Evolutionary conservation across 140 eudicot genomes (phyloP).

Genomic region (Erigeron philadelphicus): DNA sequence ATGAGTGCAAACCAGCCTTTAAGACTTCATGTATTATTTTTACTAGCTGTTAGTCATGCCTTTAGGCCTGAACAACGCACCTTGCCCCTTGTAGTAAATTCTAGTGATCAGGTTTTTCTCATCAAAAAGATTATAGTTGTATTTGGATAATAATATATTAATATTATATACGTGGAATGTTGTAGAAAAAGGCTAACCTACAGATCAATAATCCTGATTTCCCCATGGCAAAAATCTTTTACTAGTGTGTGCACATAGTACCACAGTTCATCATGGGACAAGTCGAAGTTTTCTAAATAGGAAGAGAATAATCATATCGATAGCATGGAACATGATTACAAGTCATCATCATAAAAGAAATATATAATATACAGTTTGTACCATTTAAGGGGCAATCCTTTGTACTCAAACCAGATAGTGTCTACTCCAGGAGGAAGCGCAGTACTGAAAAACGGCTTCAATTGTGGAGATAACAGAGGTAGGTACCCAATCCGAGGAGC

Average conservation of each 20-base stretch:
- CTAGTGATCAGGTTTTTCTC: not conserved
- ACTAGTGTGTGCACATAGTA: constrained; percentile 1
- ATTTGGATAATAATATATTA: not conserved
- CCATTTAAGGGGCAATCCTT: constrained; percentile 98
- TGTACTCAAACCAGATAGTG: constrained; percentile 96
- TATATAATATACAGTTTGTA: constrained; percentile 21
- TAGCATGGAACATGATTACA: constrained; percentile 14
- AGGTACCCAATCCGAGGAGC: constrained; percentile 94
- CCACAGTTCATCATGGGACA: constrained; percentile 11
- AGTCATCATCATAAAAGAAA: constrained; percentile 7
- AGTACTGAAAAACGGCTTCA: constrained; percentile 79
- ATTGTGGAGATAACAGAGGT: constrained; percentile 70
- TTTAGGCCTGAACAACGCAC: not conserved
- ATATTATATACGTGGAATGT: not conserved
- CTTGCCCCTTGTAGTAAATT: not conserved
- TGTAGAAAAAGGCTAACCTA: not conserved
- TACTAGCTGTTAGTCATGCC: not conserved
- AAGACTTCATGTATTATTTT: not conserved
- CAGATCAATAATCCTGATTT: constrained; percentile 3
- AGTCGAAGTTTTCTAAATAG: not conserved
- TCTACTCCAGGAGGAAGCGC: constrained; percentile 97
- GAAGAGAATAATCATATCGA: constrained; percentile 12
- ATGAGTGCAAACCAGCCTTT: not conserved
- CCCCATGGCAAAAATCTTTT: not conserved
- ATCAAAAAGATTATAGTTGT: not conserved